Conservation (phyloP, 441 rosid genomes). For the Metrosideros polymorpha region DNA sequence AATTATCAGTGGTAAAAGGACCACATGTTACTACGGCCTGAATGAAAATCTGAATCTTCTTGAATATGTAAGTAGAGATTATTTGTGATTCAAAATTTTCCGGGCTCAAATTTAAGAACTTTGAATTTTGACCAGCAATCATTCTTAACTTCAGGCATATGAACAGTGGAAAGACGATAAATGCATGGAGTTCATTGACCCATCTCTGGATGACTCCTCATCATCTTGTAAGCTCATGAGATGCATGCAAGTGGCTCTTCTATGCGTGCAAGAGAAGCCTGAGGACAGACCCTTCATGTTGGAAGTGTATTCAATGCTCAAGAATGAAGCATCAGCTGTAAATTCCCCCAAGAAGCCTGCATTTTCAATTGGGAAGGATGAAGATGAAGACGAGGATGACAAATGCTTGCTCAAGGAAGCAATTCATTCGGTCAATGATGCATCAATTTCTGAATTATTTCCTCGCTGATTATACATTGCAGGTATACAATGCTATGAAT, state of each 20-base stretch:
- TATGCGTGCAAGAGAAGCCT: not conserved
- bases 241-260: not conserved
- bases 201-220: slow-evolving; percentile 1
- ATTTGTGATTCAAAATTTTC: not conserved
- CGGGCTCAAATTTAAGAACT: not conserved
- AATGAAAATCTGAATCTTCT: slow-evolving; percentile 7
- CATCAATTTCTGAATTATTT: not conserved
- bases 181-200: slow-evolving; percentile 1
- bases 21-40: not conserved
- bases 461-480: slow-evolving; percentile 3
- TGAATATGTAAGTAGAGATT: slow-evolving; percentile 4
- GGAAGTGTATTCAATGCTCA: slow-evolving; percentile 12
- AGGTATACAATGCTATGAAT: not conserved
- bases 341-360: slow-evolving; percentile 13
- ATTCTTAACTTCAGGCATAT: slow-evolving; percentile 6
- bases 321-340: not conserved
- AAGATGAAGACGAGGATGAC: not conserved
- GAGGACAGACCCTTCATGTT: not conserved
- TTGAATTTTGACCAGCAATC: not conserved
- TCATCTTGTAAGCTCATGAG: not conserved
- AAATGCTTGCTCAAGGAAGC: not conserved
- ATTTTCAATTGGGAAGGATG: slow-evolving; percentile 8
- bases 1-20: slow-evolving; percentile 13
- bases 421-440: not conserved
- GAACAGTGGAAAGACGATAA: not conserved